These are phyloP conservation scores for Nevesoporus exiguus DNA, from an alignment of 768 basidiomycete species.

Conservation along the genomic window DNA sequence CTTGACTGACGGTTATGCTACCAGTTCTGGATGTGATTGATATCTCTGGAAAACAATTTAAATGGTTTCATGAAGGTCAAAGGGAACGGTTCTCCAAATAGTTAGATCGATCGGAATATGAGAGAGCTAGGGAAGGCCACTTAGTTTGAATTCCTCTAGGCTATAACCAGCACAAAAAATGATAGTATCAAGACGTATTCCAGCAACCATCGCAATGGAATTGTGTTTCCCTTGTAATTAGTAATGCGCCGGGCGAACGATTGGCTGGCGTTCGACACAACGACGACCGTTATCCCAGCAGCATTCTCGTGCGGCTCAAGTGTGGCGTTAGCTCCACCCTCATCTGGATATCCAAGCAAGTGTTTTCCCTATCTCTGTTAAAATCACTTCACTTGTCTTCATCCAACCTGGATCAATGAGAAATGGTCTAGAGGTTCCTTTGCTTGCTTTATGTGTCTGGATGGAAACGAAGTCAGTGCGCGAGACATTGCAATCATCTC, in stretches of 20 bases:
- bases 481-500: too few species aligned
- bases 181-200: background rate
- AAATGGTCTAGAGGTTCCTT: background rate
- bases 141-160: background rate
- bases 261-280: slow-evolving; percentile 22
- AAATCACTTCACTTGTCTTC: slow-evolving; percentile 31
- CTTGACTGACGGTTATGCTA: too few species aligned
- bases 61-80: too few species aligned
- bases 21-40: too few species aligned
- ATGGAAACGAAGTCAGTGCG: background rate
- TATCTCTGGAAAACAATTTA: too few species aligned
- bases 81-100: too few species aligned
- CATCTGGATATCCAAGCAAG: slow-evolving; percentile 20
- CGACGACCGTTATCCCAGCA: slow-evolving; percentile 24
- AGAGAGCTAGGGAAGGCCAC: too few species aligned
- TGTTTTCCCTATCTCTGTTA: background rate
- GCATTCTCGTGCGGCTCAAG: slow-evolving; percentile 33
- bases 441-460: background rate
- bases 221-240: slow-evolving; percentile 13
- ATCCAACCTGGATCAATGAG: slow-evolving; percentile 29
- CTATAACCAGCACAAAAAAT: background rate
- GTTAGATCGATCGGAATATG: too few species aligned
- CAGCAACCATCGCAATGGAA: background rate
- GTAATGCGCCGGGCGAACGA: slow-evolving; percentile 33
- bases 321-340: slow-evolving; percentile 32